These are phyloP conservation scores for Boletus mariae DNA, from an alignment of 1,284 basidiomycete genomes.

Conservation along the genomic window DNA sequence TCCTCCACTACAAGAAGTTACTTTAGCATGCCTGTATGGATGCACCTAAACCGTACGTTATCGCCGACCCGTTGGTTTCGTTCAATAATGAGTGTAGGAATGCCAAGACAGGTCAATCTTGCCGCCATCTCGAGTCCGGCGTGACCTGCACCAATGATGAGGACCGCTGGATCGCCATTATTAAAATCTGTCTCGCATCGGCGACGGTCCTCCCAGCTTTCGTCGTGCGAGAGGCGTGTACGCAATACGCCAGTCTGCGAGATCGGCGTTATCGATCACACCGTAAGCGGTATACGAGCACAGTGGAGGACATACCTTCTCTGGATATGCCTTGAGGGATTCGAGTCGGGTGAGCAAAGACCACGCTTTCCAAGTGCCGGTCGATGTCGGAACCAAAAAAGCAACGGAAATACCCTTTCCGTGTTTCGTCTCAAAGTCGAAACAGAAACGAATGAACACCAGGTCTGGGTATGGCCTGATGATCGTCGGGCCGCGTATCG, in stretches of 20 bases:
- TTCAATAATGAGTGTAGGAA: constrained; percentile 36
- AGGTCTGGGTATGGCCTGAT: constrained; percentile 19
- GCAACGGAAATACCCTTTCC: constrained; percentile 22
- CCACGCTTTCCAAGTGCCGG: constrained; percentile 27
- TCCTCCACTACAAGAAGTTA: constrained; percentile 22
- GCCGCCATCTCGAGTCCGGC: constrained; percentile 37
- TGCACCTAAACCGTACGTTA: constrained; percentile 22
- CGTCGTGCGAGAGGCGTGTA: background rate
- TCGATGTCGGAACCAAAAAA: constrained; percentile 17
- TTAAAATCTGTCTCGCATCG: constrained; percentile 15
- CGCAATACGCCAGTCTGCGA: constrained; percentile 15
- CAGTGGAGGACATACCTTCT: constrained; percentile 20
- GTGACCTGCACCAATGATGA: constrained; percentile 38
- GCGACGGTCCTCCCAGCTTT: constrained; percentile 19
- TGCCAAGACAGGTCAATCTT: constrained; percentile 34
- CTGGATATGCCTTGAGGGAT: constrained; percentile 42
- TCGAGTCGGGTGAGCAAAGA: constrained; percentile 44
- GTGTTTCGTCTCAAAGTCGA: constrained; percentile 21
- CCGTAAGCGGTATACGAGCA: background rate
- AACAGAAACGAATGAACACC: constrained; percentile 7
- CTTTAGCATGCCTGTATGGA: background rate
- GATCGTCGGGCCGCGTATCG: constrained; percentile 12
- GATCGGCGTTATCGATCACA: background rate
- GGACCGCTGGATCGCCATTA: constrained; percentile 24
- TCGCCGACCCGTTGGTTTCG: constrained; percentile 35